Base-by-base conservation (phyloP, 2,329 filamentous ascomycete genomes). In the Penicillium digitatum region DNA sequence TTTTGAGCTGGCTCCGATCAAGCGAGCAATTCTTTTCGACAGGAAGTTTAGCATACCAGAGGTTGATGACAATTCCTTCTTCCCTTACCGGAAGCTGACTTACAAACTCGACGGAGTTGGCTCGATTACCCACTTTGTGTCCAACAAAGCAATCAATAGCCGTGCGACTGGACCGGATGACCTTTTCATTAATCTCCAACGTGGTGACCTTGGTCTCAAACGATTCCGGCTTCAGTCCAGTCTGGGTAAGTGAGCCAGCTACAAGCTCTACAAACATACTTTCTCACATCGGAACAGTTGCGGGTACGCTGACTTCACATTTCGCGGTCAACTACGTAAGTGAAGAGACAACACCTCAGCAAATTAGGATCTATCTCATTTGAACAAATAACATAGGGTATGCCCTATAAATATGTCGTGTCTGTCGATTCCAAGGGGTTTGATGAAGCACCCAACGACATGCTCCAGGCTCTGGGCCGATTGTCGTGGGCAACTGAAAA, bases 361-460 rank as follows among this genome's bases (percentile, higher is more conserved):
- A 39, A 32, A 29, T 16, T 20, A 8, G 3, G 26, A 7, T 39
- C 6, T 2, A 27, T 26, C 7, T 38, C 14, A 48, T 20, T 14
- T 55, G 14, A 48, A 37, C 5, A 31, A 22, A 7, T 24, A 3
- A 8, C 10, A 42, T 11, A 80, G 72, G 82, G 82, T 3, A 81
- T 82, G 76, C 81, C 81, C 0, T 85, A 85, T 65, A 84, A 84
- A 55, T 85, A 81, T 64, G 74, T 84, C 31, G 81, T 81, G 6
- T 72, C 74, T 1, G 78, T 79, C 6, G 69, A 73, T 18, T 78
- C 75, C 4, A 71, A 69, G 27, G 64, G 69, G 0, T 81, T 81
- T 49, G 62, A 63, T 10, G 70, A 73, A 27, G 74, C 78, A 1
- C 74, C 75, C 1, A 55, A 61, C 1, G 69, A 71, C 1, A 74